Conservation (phyloP, 768 basidiomycete species). For the Phaffia tasmanica region DNA sequence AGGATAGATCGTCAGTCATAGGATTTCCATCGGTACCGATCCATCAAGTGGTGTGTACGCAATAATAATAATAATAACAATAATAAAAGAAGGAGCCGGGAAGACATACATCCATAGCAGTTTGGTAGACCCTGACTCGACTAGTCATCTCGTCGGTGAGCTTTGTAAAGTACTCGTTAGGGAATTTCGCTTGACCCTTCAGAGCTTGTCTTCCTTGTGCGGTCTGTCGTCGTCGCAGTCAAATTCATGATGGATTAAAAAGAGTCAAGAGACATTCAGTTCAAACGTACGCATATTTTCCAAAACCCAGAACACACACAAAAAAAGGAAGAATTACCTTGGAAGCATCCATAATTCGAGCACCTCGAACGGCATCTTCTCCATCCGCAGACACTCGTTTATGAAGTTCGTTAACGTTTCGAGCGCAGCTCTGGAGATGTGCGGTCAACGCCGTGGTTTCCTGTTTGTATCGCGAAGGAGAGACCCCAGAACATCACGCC, state of each 20-base stretch:
- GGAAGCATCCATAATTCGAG: slow-evolving; percentile 22
- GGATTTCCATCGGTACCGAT: too few species aligned
- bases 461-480: slow-evolving; percentile 1
- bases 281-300: background rate
- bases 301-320: background rate
- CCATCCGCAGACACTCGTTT: slow-evolving; percentile 2
- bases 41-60: too few species aligned
- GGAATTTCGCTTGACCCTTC: slow-evolving; percentile 22
- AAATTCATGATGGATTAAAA: too few species aligned
- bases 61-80: too few species aligned
- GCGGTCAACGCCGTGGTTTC: slow-evolving; percentile 8
- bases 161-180: slow-evolving; percentile 20
- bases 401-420: slow-evolving; percentile 8
- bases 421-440: background rate
- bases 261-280: background rate
- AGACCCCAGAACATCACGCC: background rate
- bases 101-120: slow-evolving; percentile 8
- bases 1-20: too few species aligned
- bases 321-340: slow-evolving; percentile 6
- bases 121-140: slow-evolving; percentile 8
- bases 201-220: slow-evolving; percentile 21
- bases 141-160: slow-evolving; percentile 10
- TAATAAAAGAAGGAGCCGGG: too few species aligned
- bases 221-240: background rate
- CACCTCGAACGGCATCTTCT: slow-evolving; percentile 24